Evolutionary conservation across 75 land plant species (phyloP).

Genomic region (Sequoiadendron giganteum): DNA sequence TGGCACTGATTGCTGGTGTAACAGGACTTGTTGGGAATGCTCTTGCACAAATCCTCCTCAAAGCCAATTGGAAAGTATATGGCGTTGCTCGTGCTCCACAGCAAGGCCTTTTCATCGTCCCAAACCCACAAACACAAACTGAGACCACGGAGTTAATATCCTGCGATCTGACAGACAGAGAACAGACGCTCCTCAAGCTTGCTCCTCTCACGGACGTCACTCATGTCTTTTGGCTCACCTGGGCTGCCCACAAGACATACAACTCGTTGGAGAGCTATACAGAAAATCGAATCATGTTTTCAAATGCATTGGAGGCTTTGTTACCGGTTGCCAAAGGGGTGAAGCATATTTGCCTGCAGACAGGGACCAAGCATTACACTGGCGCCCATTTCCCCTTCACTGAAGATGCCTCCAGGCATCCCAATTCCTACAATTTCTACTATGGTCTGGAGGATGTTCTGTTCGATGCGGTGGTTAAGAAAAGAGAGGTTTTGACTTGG

Average conservation of each 20-base stretch:
- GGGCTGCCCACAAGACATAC: slow-evolving; percentile 47
- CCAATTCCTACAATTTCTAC: slow-evolving; percentile 49
- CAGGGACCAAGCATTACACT: slow-evolving; percentile 72
- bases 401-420: slow-evolving; percentile 35
- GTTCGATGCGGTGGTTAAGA: slow-evolving; percentile 32
- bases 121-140: neutral
- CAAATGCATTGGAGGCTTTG: slow-evolving; percentile 59
- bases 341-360: slow-evolving; percentile 67
- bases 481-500: slow-evolving; percentile 37
- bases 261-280: slow-evolving; percentile 34
- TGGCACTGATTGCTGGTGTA: slow-evolving; percentile 17
- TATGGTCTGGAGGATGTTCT: slow-evolving; percentile 73
- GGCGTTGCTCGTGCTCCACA: slow-evolving; percentile 43
- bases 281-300: slow-evolving; percentile 56
- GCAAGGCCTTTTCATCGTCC: neutral
- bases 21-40: slow-evolving; percentile 25
- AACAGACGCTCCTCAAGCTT: slow-evolving; percentile 38
- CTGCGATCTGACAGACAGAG: slow-evolving; percentile 54
- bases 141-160: slow-evolving; percentile 38
- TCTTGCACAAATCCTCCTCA: neutral
- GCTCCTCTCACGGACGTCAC: slow-evolving; percentile 54
- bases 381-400: neutral
- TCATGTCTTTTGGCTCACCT: slow-evolving; percentile 84
- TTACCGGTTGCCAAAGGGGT: slow-evolving; percentile 39
- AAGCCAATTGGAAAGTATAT: slow-evolving; percentile 25